phyloP scores from a whole-genome alignment of 345 rosid genomes.

The Ceriops decandra region DNA sequence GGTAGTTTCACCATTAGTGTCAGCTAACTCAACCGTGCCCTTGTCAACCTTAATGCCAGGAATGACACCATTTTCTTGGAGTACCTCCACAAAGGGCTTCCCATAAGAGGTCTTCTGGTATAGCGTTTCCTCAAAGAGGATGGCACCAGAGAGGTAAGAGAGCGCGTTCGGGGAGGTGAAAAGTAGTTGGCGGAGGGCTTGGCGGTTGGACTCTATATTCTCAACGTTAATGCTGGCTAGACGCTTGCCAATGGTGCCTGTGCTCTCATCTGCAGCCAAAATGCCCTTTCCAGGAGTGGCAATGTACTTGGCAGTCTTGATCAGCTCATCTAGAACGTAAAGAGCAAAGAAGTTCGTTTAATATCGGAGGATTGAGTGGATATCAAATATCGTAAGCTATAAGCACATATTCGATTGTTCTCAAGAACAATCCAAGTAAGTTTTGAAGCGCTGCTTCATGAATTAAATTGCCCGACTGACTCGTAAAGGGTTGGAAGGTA shows the following conservation, averaged over 20 bases:
- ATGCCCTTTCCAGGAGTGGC: slow-evolving; percentile 95
- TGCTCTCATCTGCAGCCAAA: slow-evolving; percentile 95
- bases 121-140: slow-evolving; percentile 93
- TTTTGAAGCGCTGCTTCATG: too few relatives aligned
- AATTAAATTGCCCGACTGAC: too few relatives aligned
- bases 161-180: slow-evolving; percentile 73
- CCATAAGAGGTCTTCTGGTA: slow-evolving; percentile 77
- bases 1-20: slow-evolving; percentile 86
- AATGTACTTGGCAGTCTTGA: slow-evolving; percentile 86
- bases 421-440: too few relatives aligned
- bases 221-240: slow-evolving; percentile 84
- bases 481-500: not conserved
- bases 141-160: slow-evolving; percentile 79
- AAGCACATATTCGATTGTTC: not conserved
- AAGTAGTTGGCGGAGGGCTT: slow-evolving; percentile 90
- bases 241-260: slow-evolving; percentile 96
- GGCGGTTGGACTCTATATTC: slow-evolving; percentile 90
- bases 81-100: slow-evolving; percentile 77
- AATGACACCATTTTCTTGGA: slow-evolving; percentile 68
- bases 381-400: not conserved
- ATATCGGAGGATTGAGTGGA: not conserved
- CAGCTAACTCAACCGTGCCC: slow-evolving; percentile 81
- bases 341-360: too few relatives aligned
- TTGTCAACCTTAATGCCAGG: slow-evolving; percentile 97
- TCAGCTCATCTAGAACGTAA: slow-evolving; percentile 63